These are phyloP conservation scores for Thyridium curvatum DNA, from an alignment of 2,329 filamentous ascomycete species.

Conservation along the genomic window DNA sequence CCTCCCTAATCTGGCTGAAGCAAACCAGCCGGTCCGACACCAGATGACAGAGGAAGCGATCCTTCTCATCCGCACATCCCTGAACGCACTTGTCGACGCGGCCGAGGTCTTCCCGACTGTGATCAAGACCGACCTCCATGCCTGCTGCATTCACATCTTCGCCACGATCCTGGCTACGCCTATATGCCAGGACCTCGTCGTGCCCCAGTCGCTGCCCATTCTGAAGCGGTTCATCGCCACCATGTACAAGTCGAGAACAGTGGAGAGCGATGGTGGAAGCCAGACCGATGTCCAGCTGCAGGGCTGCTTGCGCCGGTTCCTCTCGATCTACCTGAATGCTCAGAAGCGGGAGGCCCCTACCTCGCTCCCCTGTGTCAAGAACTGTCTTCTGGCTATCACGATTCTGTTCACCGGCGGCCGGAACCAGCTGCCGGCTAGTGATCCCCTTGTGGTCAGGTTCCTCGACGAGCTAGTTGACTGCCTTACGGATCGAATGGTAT, in stretches of 20 bases:
- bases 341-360: constrained; percentile 70
- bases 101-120: constrained; percentile 94
- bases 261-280: constrained; percentile 25
- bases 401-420: constrained; percentile 80
- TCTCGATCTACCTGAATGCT: constrained; percentile 70
- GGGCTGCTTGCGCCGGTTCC: constrained; percentile 74
- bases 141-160: constrained; percentile 95
- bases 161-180: constrained; percentile 85
- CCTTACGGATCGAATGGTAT: constrained; percentile 67
- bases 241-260: constrained; percentile 48
- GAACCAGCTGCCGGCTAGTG: constrained; percentile 65
- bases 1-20: constrained; percentile 68
- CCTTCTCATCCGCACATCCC: constrained; percentile 68
- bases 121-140: constrained; percentile 93
- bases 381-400: constrained; percentile 80
- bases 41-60: constrained; percentile 85
- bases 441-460: constrained; percentile 68
- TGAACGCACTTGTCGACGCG: constrained; percentile 87
- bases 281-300: constrained; percentile 66
- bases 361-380: constrained; percentile 85
- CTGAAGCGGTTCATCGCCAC: constrained; percentile 84
- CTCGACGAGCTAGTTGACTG: constrained; percentile 81
- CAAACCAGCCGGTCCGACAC: constrained; percentile 60
- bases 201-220: constrained; percentile 84
- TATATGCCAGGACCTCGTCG: constrained; percentile 78